A percentile compares a stretch with the other conserved stretches of the same genome.
phyloP scores from a whole-genome alignment of 2,329 filamentous ascomycete genomes.

The Penicillium rolfsii region DNA sequence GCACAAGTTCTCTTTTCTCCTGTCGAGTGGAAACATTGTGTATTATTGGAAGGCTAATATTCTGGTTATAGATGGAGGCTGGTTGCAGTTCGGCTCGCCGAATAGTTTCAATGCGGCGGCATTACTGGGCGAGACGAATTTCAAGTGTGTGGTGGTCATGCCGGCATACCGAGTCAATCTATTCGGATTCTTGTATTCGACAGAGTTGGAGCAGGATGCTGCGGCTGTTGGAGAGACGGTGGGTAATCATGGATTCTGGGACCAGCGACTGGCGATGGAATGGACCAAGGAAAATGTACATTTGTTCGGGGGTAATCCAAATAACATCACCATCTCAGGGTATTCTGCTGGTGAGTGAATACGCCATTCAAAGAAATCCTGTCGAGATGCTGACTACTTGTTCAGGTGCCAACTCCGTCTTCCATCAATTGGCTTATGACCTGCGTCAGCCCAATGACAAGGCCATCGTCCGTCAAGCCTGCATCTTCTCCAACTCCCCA shows the following conservation, averaged over 20 bases:
- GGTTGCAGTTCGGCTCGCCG: conserved; percentile 59
- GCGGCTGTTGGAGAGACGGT: conserved; percentile 40
- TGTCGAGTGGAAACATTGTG: not conserved
- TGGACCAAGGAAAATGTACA: conserved; percentile 58
- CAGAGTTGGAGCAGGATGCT: conserved; percentile 52
- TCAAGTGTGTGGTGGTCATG: conserved; percentile 56
- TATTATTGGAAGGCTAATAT: not conserved
- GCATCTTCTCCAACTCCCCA: conserved; percentile 60
- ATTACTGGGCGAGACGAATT: conserved; percentile 54
- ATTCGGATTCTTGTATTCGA: conserved; percentile 59
- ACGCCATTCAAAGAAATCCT: not conserved
- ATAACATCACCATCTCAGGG: conserved; percentile 58
- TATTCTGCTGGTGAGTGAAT: conserved; percentile 55
- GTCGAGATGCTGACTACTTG: conserved; percentile 9
- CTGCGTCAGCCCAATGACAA: conserved; percentile 52
- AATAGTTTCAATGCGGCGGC: conserved; percentile 52
- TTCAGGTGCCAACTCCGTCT: conserved; percentile 56
- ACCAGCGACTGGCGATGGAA: conserved; percentile 59
- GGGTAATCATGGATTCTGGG: conserved; percentile 61
- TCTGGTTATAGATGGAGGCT: conserved; percentile 54
- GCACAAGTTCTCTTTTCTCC: not conserved
- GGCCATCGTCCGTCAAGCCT: conserved; percentile 54
- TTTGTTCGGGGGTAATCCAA: conserved; percentile 56
- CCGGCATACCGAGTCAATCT: conserved; percentile 62
- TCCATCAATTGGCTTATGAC: conserved; percentile 62